Evolutionary conservation across 2,329 filamentous ascomycete species (phyloP).

Genomic region (Fusarium sp.): DNA sequence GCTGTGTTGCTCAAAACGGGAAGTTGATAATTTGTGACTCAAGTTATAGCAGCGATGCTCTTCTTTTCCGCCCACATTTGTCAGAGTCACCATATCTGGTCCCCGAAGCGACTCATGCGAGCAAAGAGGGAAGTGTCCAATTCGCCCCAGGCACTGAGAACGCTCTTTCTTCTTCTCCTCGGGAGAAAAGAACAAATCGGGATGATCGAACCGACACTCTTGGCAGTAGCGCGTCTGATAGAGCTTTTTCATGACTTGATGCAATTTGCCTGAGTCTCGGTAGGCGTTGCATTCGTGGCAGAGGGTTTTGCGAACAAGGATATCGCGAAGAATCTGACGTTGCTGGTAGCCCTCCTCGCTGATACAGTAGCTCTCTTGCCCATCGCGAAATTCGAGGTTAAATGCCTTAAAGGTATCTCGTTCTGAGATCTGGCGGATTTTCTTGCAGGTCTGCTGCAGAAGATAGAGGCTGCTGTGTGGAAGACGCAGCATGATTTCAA

Average conservation of each 20-base stretch:
- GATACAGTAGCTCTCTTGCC: not conserved
- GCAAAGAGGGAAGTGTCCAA: not conserved
- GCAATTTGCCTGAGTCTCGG: slow-evolving; percentile 1
- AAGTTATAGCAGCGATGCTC: not conserved
- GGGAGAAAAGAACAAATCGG: slow-evolving; percentile 12
- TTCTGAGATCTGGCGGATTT: not conserved
- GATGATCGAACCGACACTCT: not conserved
- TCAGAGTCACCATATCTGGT: not conserved
- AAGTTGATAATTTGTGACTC: not conserved
- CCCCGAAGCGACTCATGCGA: not conserved
- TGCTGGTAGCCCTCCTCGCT: not conserved
- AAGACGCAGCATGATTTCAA: slow-evolving; percentile 14
- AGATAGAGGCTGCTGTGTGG: slow-evolving; percentile 6
- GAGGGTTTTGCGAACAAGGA: not conserved
- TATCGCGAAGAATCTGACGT: not conserved
- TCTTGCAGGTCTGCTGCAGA: slow-evolving; percentile 9
- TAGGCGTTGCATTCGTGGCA: not conserved
- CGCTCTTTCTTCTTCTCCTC: not conserved
- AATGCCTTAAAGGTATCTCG: not conserved
- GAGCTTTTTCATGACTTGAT: slow-evolving; percentile 1
- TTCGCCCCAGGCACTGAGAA: slow-evolving; percentile 4
- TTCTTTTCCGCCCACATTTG: not conserved
- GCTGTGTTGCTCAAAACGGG: not conserved
- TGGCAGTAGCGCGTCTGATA: slow-evolving; percentile 6
- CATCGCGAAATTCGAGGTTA: slow-evolving; percentile 1